phyloP scores from a whole-genome alignment of 768 basidiomycete genomes.

The Boletus barrowsii region DNA sequence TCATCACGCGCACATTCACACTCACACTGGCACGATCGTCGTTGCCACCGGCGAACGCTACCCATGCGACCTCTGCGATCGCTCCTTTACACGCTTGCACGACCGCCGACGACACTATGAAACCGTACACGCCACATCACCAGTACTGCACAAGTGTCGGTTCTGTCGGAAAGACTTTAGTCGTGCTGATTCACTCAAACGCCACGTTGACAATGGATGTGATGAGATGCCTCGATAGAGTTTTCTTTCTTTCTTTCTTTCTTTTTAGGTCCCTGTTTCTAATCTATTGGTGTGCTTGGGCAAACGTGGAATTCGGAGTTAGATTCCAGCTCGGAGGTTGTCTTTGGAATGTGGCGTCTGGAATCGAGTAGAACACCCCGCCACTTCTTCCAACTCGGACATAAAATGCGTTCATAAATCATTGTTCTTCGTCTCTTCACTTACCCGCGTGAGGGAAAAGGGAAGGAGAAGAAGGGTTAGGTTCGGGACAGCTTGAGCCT shows the following conservation, averaged over 20 bases:
- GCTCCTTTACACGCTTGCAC: constrained; percentile 77
- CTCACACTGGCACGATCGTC: constrained; percentile 15
- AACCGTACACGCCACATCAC: constrained; percentile 65
- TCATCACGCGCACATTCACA: constrained; percentile 5
- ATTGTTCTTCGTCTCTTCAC: constrained; percentile 10
- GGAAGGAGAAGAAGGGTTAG: neutral
- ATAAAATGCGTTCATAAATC: constrained; percentile 18
- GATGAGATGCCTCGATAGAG: constrained; percentile 52
- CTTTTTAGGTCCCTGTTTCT: neutral
- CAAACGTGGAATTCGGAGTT: constrained; percentile 12
- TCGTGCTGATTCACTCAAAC: constrained; percentile 75
- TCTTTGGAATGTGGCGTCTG: constrained; percentile 14
- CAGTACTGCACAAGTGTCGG: constrained; percentile 65
- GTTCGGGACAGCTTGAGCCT: neutral
- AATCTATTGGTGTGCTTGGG: constrained; percentile 4
- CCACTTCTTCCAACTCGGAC: constrained; percentile 6
- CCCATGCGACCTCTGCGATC: constrained; percentile 71
- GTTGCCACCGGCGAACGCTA: constrained; percentile 52
- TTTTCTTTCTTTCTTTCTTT: neutral
- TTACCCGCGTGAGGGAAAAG: constrained; percentile 2
- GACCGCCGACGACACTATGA: constrained; percentile 81
- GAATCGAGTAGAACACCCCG: constrained; percentile 2
- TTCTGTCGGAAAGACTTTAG: constrained; percentile 78
- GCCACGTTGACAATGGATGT: constrained; percentile 81
- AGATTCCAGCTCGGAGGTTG: constrained; percentile 8